Conservation (phyloP, 306 rosid genomes). For the Fragaria vesca region DNA sequence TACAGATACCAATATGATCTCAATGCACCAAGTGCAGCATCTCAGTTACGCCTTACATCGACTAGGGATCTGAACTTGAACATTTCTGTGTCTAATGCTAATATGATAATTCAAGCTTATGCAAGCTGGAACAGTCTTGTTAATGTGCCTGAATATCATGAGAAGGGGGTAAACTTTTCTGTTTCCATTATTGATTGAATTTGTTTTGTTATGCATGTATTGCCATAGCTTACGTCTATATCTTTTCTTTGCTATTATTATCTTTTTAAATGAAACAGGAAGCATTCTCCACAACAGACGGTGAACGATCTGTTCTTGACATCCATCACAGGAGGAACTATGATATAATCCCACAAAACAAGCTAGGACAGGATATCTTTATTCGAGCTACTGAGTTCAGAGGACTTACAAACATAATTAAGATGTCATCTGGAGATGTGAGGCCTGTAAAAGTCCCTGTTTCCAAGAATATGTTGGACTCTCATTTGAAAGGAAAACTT, state of each 20-base stretch:
- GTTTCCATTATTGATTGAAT: constrained; percentile 18
- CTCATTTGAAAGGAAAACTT: constrained; percentile 69
- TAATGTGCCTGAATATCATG: constrained; percentile 48
- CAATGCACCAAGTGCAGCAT: constrained; percentile 76
- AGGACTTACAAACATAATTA: constrained; percentile 62
- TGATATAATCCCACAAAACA: constrained; percentile 83
- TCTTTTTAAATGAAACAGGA: constrained; percentile 41
- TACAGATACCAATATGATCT: constrained; percentile 80
- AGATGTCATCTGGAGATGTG: constrained; percentile 93
- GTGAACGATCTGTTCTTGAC: constrained; percentile 51
- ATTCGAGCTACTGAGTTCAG: constrained; percentile 85
- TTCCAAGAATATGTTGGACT: constrained; percentile 87
- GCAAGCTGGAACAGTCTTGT: constrained; percentile 93
- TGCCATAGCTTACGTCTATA: constrained; percentile 6
- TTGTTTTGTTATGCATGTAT: constrained; percentile 9
- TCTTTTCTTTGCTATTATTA: not conserved
- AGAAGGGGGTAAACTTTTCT: constrained; percentile 47
- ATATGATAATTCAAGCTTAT: constrained; percentile 97
- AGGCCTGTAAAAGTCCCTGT: constrained; percentile 87
- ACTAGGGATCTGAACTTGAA: constrained; percentile 89
- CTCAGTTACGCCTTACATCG: constrained; percentile 85
- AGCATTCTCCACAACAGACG: constrained; percentile 57
- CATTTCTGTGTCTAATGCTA: constrained; percentile 84
- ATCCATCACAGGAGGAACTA: constrained; percentile 59
- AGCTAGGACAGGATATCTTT: constrained; percentile 94